phyloP scores from a whole-genome alignment of 164 flowering plant genomes.

The Sedum album region DNA sequence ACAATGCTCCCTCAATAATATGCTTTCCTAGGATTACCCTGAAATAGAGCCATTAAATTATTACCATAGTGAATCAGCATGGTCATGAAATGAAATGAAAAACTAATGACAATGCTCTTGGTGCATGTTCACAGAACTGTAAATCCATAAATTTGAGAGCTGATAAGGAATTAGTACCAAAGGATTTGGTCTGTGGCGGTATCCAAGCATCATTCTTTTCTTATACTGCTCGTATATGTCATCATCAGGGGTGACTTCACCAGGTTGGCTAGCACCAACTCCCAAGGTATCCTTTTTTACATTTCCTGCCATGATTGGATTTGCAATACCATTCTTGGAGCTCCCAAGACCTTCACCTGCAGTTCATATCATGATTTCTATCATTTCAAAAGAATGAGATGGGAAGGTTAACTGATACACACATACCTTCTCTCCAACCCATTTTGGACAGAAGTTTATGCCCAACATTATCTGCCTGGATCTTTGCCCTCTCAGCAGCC shows the following conservation, averaged over 20 bases:
- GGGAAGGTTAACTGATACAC: not conserved
- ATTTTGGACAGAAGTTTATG: slow-evolving; percentile 90
- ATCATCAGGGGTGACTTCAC: slow-evolving; percentile 86
- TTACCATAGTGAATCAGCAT: not conserved
- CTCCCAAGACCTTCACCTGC: slow-evolving; percentile 97
- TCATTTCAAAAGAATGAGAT: not conserved
- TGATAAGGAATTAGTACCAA: slow-evolving; percentile 38
- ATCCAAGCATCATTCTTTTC: slow-evolving; percentile 99
- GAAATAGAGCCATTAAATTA: not conserved
- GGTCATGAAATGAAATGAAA: not conserved
- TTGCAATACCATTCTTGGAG: slow-evolving; percentile 75
- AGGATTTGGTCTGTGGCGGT: slow-evolving; percentile 86
- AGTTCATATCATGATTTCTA: not conserved
- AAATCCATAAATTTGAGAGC: not conserved
- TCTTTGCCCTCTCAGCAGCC: slow-evolving; percentile 71
- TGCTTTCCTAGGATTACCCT: slow-evolving; percentile 6
- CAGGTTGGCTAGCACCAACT: slow-evolving; percentile 83
- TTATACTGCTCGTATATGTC: slow-evolving; percentile 98
- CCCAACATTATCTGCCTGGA: slow-evolving; percentile 94
- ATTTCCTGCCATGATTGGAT: slow-evolving; percentile 81
- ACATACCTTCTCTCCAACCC: slow-evolving; percentile 99
- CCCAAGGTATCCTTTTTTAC: slow-evolving; percentile 80
- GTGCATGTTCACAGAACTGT: too few relatives aligned
- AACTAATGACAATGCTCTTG: not conserved
- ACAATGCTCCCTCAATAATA: not conserved